Conservation (phyloP, 495 filamentous ascomycete species). For the Trypethelium eluteriae region DNA sequence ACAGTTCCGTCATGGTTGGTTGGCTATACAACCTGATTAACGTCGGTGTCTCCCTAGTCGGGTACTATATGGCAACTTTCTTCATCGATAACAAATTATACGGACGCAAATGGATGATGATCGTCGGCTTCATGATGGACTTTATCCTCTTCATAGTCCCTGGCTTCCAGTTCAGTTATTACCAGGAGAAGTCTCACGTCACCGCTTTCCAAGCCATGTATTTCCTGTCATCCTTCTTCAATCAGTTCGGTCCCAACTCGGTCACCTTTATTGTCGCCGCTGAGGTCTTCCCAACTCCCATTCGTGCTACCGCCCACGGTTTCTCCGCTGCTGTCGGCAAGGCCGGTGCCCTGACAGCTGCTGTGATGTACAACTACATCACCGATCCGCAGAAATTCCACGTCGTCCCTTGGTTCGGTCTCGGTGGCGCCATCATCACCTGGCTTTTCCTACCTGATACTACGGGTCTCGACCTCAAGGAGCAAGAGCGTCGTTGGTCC, state of each 20-base stretch:
- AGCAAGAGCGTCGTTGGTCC: slow-evolving; percentile 82
- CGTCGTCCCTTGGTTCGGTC: slow-evolving; percentile 86
- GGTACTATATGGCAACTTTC: slow-evolving; percentile 76
- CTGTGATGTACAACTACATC: slow-evolving; percentile 86
- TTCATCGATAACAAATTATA: slow-evolving; percentile 87
- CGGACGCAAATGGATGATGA: slow-evolving; percentile 87
- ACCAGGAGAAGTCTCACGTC: slow-evolving; percentile 55
- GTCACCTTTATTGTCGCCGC: slow-evolving; percentile 89
- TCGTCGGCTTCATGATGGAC: slow-evolving; percentile 74
- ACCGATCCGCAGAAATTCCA: slow-evolving; percentile 67
- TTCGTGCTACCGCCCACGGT: slow-evolving; percentile 85
- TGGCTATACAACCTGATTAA: slow-evolving; percentile 92
- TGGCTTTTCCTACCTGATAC: slow-evolving; percentile 81
- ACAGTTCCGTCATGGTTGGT: slow-evolving; percentile 58
- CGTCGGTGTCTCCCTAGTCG: slow-evolving; percentile 67
- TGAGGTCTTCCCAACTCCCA: slow-evolving; percentile 82
- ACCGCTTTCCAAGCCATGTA: slow-evolving; percentile 85
- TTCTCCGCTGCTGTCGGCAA: slow-evolving; percentile 81
- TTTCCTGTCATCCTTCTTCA: slow-evolving; percentile 89
- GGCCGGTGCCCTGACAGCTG: slow-evolving; percentile 70
- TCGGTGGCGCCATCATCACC: slow-evolving; percentile 70
- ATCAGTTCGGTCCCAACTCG: slow-evolving; percentile 89
- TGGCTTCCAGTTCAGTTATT: slow-evolving; percentile 76
- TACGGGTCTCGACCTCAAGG: slow-evolving; percentile 85
- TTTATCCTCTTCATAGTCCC: slow-evolving; percentile 85